Evolutionary conservation across 192 early-diverging fungal genomes (phyloP), one percentile per base, ranked within the genome.

Genomic region (Entrophospora sp.): DNA sequence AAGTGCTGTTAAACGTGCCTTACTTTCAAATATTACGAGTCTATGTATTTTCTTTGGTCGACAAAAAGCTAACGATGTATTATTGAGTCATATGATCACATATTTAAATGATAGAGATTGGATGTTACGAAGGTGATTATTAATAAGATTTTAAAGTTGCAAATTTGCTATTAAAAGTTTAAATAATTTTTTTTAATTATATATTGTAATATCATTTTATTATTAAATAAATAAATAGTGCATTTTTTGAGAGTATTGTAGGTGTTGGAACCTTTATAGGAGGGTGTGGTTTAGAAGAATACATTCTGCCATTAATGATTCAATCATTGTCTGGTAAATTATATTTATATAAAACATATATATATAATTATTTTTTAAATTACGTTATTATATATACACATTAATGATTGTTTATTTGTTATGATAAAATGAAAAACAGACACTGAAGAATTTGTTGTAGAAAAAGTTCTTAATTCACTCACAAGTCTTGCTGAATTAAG

Each of bases 51-150:
- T 95, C 55, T 86, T 95, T 67, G 92, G 92, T 22, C 79, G 85
- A 13, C 86, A 89, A 55, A 81, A 85, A 37, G 83, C 91, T 0
- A 89, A 90, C 60, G 92, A 95, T 70, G 81, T 92, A 1, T 67
- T 94, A 28, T 72, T 98, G 12, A 87, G 87, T 28, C 96, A 98
- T 70, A 89, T 96, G 73, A 95, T 98, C 51, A 98, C 96, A 0
- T 98, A 95, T 61, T 76, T 98, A 49, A 98, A 98, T 73, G 96
- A 94, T 56, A 80, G 84, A 25, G 94, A 98, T 66, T 97, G 95
- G 96, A 85, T 87, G 73, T 75, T 98, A 51, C 79, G 96, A 78
- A 81, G 84, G 89, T 91, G n/a, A n/a, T n/a, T n/a, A n/a, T 43
- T 4, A 5, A 4, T 18, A 18, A 5, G 5, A n/a, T 46, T 46